Base-by-base conservation (phyloP, 1,284 basidiomycete species). In the Pisolithus thermaeus region DNA sequence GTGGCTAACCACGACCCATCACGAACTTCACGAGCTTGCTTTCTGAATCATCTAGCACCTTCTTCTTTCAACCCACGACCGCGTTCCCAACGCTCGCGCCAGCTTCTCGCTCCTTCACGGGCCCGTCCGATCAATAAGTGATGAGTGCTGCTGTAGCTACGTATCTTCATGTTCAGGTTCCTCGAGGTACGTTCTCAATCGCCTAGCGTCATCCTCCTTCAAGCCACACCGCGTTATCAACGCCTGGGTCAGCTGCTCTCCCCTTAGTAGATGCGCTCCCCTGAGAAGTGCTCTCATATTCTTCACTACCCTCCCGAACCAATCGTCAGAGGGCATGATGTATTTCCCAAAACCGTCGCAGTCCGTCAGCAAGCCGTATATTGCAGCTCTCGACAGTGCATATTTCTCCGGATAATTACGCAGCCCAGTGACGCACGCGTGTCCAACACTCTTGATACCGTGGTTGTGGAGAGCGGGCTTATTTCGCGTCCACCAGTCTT, bases 401-500 rank as follows among this genome's bases (percentile, higher is more conserved):
- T n/a, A n/a, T n/a, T n/a, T n/a, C n/a, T 14, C 23, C 23, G 25
- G 35, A 27, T 11, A 48, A 49, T 0, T 55, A 45, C 5, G 66
- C n/a, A n/a, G n/a, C n/a, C n/a, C 66, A 0, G 71, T 73, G 45
- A 75, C 64, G 44, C 74, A 73, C 3, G 69, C 70, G 12, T 66
- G 59, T 7, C 63, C 65, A 0, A 54, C 53, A 3, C 63, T 57
- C 3, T 25, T 51, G 62, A 69, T 66, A 0, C 65, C 61, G 23
- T 56, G 58, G 2, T 40, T 56, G 48, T 59, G 51, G 22, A 68
- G 52, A 28, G 52, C 36, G 14, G 25, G 22, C 46, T 52, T 1
- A 41, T 67, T 67, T 36, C 50, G 51, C 3, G 43, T 46, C 66
- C 66, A 65, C 63, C 63, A 68, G 14, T 16, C 52, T 3, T 68